Conservation (phyloP, 805 yeast species). For the Monosporozyma servazzii region DNA sequence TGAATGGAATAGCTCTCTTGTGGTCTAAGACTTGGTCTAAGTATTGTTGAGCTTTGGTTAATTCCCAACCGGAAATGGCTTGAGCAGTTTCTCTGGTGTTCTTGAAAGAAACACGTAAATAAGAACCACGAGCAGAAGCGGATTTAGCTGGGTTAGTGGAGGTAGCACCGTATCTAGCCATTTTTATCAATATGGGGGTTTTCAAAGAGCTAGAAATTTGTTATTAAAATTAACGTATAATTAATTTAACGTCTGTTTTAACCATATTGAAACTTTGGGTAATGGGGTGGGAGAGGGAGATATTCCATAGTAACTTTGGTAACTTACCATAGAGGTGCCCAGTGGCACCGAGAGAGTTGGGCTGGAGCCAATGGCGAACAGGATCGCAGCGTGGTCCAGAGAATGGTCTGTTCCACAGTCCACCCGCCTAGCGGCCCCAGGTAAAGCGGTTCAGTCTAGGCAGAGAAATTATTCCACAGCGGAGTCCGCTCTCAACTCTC, state of each 20-base stretch:
- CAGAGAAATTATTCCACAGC: background rate
- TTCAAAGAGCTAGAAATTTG: background rate
- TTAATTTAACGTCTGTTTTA: background rate
- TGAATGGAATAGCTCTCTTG: conserved; percentile 99
- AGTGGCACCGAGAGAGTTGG: background rate
- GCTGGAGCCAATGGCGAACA: background rate
- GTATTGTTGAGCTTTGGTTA: conserved; percentile 91
- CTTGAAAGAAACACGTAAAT: conserved; percentile 98
- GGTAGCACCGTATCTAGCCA: conserved; percentile 99
- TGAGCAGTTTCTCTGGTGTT: conserved; percentile 99
- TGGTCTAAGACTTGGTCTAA: conserved; percentile 93
- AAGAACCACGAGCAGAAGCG: conserved; percentile 98
- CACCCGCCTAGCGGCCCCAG: too few species aligned
- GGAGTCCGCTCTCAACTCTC: too few species aligned
- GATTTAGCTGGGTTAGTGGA: conserved; percentile 99
- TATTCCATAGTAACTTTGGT: background rate
- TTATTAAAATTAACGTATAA: background rate
- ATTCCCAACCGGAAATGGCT: conserved; percentile 97
- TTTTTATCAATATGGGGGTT: conserved; percentile 30
- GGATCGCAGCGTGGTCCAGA: background rate
- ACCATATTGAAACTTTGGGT: background rate
- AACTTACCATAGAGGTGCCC: background rate
- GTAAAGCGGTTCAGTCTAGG: background rate
- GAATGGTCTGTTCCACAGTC: background rate
- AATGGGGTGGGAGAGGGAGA: background rate